Conservation (phyloP, 805 yeast species). For the Yarrowia bubula region DNA sequence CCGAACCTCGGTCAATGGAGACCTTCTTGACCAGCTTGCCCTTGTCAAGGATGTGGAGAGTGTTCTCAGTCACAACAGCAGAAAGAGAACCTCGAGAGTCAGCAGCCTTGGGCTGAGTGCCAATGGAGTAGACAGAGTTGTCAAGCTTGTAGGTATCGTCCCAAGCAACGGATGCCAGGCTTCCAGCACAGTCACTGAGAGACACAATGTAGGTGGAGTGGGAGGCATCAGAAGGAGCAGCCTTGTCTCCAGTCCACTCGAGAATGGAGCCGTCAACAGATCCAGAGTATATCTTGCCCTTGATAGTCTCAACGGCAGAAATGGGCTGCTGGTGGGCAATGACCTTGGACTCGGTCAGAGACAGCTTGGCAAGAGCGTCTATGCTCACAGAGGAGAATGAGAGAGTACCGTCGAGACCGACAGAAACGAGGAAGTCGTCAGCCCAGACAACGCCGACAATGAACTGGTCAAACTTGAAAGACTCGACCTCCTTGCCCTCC, state of each 20-base stretch:
- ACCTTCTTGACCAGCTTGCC: conserved; percentile 35
- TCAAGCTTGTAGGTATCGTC: conserved; percentile 65
- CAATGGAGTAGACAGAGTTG: conserved; percentile 39
- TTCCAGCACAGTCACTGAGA: conserved; percentile 34
- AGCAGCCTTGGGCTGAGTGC: conserved; percentile 53
- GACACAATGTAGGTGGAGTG: conserved; percentile 67
- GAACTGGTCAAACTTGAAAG: conserved; percentile 43
- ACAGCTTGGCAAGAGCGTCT: conserved; percentile 22
- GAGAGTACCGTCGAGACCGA: conserved; percentile 71
- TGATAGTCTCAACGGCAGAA: conserved; percentile 50
- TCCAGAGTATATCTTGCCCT: conserved; percentile 52
- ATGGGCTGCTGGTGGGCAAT: conserved; percentile 82
- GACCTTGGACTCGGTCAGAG: conserved; percentile 35
- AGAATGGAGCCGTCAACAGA: conserved; percentile 77
- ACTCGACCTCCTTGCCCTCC: conserved; percentile 32
- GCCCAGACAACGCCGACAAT: conserved; percentile 77
- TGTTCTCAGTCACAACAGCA: conserved; percentile 48
- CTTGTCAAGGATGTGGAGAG: conserved; percentile 43
- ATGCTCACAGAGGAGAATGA: conserved; percentile 50
- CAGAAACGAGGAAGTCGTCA: conserved; percentile 57
- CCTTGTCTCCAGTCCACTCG: conserved; percentile 48
- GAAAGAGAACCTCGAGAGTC: conserved; percentile 41
- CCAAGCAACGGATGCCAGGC: conserved; percentile 72
- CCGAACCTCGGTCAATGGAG: conserved; percentile 45
- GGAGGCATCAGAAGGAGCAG: conserved; percentile 33